Conservation (phyloP, 202 grass and related monocot genomes). For the Panicum hallii region DNA sequence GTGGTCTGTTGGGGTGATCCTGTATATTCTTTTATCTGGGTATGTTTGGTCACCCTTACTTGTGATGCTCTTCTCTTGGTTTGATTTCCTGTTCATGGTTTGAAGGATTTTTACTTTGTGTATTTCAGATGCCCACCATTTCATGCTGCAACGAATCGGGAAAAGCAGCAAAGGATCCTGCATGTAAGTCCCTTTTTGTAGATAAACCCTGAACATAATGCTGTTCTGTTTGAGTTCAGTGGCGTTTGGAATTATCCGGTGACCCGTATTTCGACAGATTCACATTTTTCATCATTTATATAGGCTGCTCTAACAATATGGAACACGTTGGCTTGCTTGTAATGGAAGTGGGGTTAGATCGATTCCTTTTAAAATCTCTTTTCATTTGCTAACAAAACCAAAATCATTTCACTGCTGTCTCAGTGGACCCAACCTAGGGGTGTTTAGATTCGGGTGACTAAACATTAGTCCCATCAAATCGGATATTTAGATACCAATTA, state of each 20-base stretch:
- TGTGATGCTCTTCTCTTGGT: slow-evolving; percentile 13
- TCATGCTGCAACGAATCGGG: slow-evolving; percentile 65
- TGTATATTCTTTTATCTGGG: slow-evolving; percentile 79
- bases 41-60: slow-evolving; percentile 48
- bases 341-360: background rate
- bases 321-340: background rate
- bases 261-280: slow-evolving; percentile 3
- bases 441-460: too few species aligned
- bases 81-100: slow-evolving; percentile 5
- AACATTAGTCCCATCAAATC: too few species aligned
- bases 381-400: slow-evolving; percentile 7
- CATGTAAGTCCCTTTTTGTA: slow-evolving; percentile 57
- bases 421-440: background rate
- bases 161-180: slow-evolving; percentile 71
- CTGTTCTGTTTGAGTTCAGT: background rate
- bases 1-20: slow-evolving; percentile 80
- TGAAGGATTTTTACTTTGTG: background rate
- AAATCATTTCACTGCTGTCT: background rate
- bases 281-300: slow-evolving; percentile 15
- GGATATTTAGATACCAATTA: too few species aligned
- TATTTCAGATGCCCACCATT: slow-evolving; percentile 71
- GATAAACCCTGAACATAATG: background rate
- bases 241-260: background rate
- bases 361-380: background rate
- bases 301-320: background rate